A percentile compares a stretch with the other conserved stretches of the same genome.
These are phyloP conservation scores for Plenodomus lindquistii DNA, from an alignment of 2,329 filamentous ascomycete genomes.

Conservation along the genomic window DNA sequence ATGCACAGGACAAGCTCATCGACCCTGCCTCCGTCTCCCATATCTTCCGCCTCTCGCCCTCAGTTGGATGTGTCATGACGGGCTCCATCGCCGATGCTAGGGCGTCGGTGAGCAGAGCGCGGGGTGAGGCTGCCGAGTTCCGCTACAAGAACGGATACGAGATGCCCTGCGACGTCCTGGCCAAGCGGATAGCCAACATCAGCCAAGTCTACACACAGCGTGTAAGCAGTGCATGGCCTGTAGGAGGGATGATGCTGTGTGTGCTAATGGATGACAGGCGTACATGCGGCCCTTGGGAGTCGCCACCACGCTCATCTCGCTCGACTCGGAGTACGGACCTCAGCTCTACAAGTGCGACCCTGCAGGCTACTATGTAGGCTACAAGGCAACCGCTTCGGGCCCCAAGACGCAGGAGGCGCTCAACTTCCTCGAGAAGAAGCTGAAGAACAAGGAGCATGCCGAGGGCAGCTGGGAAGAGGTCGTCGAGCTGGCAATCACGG, in stretches of 20 bases:
- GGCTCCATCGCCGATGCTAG: constrained; percentile 97
- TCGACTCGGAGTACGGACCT: constrained; percentile 89
- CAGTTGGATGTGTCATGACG: constrained; percentile 97
- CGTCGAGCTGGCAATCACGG: constrained; percentile 93
- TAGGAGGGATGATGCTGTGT: constrained; percentile 1
- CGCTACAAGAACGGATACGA: constrained; percentile 99
- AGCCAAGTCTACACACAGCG: constrained; percentile 98
- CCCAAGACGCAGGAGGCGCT: constrained; percentile 98
- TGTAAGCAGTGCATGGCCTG: constrained; percentile 56
- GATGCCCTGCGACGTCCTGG: constrained; percentile 97
- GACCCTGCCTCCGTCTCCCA: constrained; percentile 96
- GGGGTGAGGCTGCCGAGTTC: constrained; percentile 96
- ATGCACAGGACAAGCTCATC: constrained; percentile 89
- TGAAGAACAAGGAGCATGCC: constrained; percentile 97
- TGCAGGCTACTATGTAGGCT: constrained; percentile 96
- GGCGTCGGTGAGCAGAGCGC: constrained; percentile 87
- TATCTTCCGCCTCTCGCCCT: constrained; percentile 95
- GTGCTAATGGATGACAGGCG: constrained; percentile 57
- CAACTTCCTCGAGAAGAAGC: constrained; percentile 98
- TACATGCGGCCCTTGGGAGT: constrained; percentile 98
- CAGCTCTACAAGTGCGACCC: constrained; percentile 99
- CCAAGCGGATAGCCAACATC: constrained; percentile 97
- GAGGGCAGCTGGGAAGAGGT: constrained; percentile 96
- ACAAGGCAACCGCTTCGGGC: constrained; percentile 96
- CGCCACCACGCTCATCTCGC: constrained; percentile 89